These are phyloP conservation scores for Hymenoscyphus repandus DNA, from an alignment of 2,329 filamentous ascomycete genomes.

Conservation along the genomic window DNA sequence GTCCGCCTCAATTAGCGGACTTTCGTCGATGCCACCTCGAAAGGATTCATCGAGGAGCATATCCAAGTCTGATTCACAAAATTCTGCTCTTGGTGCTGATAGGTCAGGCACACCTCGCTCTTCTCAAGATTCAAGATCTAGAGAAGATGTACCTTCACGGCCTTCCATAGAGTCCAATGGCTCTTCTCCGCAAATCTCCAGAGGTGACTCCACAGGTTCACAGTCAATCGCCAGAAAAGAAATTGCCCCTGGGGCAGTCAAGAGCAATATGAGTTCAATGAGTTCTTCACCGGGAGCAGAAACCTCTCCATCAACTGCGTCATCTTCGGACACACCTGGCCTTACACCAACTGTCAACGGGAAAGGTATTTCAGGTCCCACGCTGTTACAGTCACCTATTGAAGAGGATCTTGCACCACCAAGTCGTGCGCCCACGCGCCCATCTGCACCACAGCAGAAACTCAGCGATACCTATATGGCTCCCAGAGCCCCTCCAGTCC, in stretches of 20 bases:
- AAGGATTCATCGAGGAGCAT: conserved; percentile 19
- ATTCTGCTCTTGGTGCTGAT: conserved; percentile 29
- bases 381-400: conserved; percentile 21
- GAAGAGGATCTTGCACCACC: conserved; percentile 24
- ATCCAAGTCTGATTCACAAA: conserved; percentile 23
- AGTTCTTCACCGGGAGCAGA: conserved; percentile 28
- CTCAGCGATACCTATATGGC: conserved; percentile 32
- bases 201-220: conserved; percentile 52
- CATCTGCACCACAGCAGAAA: conserved; percentile 38
- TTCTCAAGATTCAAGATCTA: conserved; percentile 53
- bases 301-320: conserved; percentile 28
- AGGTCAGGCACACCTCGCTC: conserved; percentile 42
- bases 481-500: conserved; percentile 31
- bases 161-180: conserved; percentile 32
- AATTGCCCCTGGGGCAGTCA: conserved; percentile 30
- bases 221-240: conserved; percentile 59
- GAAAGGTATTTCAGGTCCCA: conserved; percentile 29
- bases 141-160: conserved; percentile 47
- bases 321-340: conserved; percentile 28
- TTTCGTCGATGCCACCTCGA: conserved; percentile 20
- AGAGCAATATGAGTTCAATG: conserved; percentile 22
- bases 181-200: conserved; percentile 39
- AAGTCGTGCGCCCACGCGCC: conserved; percentile 28
- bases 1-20: conserved; percentile 32
- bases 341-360: conserved; percentile 29